Conservation (phyloP, 352 stramenopile genomes). For the Pythium scleroteichum region DNA sequence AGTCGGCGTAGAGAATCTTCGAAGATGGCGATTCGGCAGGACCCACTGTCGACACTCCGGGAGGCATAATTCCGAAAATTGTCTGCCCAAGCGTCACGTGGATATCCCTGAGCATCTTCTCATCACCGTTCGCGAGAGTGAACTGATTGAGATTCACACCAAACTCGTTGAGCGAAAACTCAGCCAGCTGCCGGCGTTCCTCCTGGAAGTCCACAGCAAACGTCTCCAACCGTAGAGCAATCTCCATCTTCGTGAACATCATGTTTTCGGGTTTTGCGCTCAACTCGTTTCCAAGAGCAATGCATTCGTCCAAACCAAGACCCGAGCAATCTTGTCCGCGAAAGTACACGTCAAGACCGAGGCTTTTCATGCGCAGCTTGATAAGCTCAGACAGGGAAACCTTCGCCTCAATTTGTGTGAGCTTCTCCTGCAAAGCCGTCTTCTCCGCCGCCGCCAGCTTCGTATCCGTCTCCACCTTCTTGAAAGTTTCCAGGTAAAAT, state of each 20-base stretch:
- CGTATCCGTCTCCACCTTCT: slow-evolving; percentile 30
- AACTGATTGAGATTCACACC: slow-evolving; percentile 29
- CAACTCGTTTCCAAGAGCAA: slow-evolving; percentile 26
- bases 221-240: slow-evolving; percentile 25
- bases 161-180: slow-evolving; percentile 30
- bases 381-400: slow-evolving; percentile 29
- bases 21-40: slow-evolving; percentile 28
- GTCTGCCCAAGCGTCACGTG: slow-evolving; percentile 32
- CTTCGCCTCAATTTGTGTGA: slow-evolving; percentile 23
- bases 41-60: slow-evolving; percentile 22
- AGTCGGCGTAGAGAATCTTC: slow-evolving; percentile 34
- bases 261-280: slow-evolving; percentile 28
- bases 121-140: slow-evolving; percentile 17
- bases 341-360: slow-evolving; percentile 32
- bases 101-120: slow-evolving; percentile 20
- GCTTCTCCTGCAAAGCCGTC: slow-evolving; percentile 22
- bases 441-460: slow-evolving; percentile 27
- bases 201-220: slow-evolving; percentile 30
- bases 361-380: slow-evolving; percentile 28
- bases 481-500: slow-evolving; percentile 33
- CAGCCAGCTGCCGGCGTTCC: slow-evolving; percentile 19
- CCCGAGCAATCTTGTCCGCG: slow-evolving; percentile 12
- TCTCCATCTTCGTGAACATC: slow-evolving; percentile 34
- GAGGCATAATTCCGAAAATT: slow-evolving; percentile 28
- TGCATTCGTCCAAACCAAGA: slow-evolving; percentile 21